phyloP scores from a whole-genome alignment of 1,139 yeast genomes.

The Diutina neorugosa region DNA sequence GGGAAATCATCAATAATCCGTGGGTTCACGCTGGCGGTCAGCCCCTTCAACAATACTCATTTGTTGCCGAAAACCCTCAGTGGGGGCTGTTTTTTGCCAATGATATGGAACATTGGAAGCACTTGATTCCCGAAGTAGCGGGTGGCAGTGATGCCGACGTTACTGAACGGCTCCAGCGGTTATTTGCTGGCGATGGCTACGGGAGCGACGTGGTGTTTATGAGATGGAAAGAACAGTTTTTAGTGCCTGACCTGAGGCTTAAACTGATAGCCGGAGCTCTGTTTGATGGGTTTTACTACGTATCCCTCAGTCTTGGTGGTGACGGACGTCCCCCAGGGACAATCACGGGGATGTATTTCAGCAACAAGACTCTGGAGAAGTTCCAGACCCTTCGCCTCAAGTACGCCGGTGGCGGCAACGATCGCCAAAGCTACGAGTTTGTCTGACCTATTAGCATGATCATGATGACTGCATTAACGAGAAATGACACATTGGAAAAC shows the following conservation, averaged over 20 bases:
- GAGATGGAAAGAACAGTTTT: constrained; percentile 91
- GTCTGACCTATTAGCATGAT: neutral
- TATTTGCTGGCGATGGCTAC: constrained; percentile 19
- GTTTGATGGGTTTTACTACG: constrained; percentile 86
- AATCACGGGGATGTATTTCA: constrained; percentile 63
- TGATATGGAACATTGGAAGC: constrained; percentile 81
- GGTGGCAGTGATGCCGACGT: constrained; percentile 15
- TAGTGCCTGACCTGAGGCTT: constrained; percentile 70
- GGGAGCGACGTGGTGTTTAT: constrained; percentile 48
- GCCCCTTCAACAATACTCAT: constrained; percentile 22
- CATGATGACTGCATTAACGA: neutral
- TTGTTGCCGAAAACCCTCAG: constrained; percentile 25
- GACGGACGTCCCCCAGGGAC: constrained; percentile 33
- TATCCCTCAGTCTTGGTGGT: constrained; percentile 65
- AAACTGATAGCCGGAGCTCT: constrained; percentile 68
- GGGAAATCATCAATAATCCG: constrained; percentile 65
- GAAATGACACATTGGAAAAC: neutral
- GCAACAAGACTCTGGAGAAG: constrained; percentile 59
- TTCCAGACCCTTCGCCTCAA: constrained; percentile 43
- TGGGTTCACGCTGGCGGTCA: constrained; percentile 15
- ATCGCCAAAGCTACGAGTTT: neutral
- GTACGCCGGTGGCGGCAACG: constrained; percentile 9
- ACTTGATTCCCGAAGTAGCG: constrained; percentile 39
- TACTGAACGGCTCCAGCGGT: constrained; percentile 16
- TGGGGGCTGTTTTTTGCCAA: constrained; percentile 59